Evolutionary conservation across 1,139 yeast species (phyloP), one percentile per base, ranked within the genome.

Genomic region (Taphrina populina): DNA sequence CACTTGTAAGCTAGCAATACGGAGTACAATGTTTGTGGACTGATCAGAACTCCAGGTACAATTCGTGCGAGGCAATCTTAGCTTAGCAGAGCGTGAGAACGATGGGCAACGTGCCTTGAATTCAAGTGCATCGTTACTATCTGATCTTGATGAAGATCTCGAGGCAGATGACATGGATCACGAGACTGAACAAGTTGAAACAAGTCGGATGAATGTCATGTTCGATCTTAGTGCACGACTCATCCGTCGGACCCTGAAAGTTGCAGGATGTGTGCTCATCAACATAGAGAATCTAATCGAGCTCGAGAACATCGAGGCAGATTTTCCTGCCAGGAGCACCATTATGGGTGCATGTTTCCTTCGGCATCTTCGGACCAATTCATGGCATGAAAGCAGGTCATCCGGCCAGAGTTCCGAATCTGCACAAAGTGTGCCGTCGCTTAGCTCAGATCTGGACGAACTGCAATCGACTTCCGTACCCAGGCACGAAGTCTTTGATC

Each of bases 131-230:
- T 43, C 47, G 7, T 13, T 43, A n/a, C 32, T 30, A 19, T 43
- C 47, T 1, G 52, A 45, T 21, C 23, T 45, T 6, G 52, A 45
- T 24, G 47, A 43, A 30, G 47, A 43, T 20, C 26, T 43, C 21
- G 47, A 43, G 47, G 52, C 34, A 5, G 52, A 45, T 11, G 52
- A 45, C 26, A 40, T 40, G 26, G 52, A 45, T 8, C 24, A 45
- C 17, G 52, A 33, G 19, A 34, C 40, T 19, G 40, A 45, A 8
- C 52, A 43, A 13, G 21, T 43, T 11, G 47, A 43, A 21, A 30
- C 37, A 5, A 43, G 47, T 37, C 29, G 23, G 17, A 43, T 43
- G 47, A 43, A 43, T 13, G 37, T 43, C 27, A 43, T 43, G 47
- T 43, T 43, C 20, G 47, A 43, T 17, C 32, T 43, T 19, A 30